Evolutionary conservation across 306 rosid genomes (phyloP), one percentile per base, ranked within the genome.

Genomic region (Castanopsis chinensis): DNA sequence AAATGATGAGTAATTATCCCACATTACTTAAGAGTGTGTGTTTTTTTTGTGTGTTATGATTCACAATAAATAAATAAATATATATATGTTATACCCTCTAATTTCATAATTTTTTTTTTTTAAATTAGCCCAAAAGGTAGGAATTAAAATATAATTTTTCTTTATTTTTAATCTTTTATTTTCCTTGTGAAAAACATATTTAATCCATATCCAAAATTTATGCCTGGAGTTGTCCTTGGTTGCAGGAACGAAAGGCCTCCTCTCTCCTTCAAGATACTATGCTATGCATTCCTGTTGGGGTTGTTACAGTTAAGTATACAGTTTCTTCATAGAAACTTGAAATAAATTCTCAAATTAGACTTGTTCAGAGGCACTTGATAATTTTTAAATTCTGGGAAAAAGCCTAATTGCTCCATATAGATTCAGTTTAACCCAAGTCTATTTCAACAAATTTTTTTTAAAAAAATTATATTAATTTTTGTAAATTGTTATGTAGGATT

Each of bases 191-290:
- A 37, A 37, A 37, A 37, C 8, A 15, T 28, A 30, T 32, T 73
- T 53, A 1, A 49, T 8, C 43, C 33, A 25, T 18, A 17, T 28
- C 60, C 56, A 25, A 18, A 53, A 2, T 25, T 53, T 28, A 55
- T 25, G 41, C 4, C 20, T 19, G 17, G 63, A 52, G 6, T 73
- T 6, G 18, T 12, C n/a, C 6, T 30, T 73, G 37, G 27, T 32
- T 21, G 9, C 63, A 73, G 76, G 76, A 73, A 73, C 76, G 33
- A 28, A 19, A 73, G 76, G 76, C 76, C 76, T 54, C 76, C 76
- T 17, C 65, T 73, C 30, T 52, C 76, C 65, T 73, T 73, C 52
- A 73, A 54, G 41, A 73, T 73, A 18, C 51, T 73, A 9, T 18
- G 64, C 65, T 73, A 73, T 28, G 65, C 76, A 14, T 73, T 73